Percentiles rank a stretch among this genome's conserved stretches.
These are phyloP conservation scores for Magnaporthiopsis rhizophila DNA, from an alignment of 2,329 filamentous ascomycete genomes.

Conservation along the genomic window DNA sequence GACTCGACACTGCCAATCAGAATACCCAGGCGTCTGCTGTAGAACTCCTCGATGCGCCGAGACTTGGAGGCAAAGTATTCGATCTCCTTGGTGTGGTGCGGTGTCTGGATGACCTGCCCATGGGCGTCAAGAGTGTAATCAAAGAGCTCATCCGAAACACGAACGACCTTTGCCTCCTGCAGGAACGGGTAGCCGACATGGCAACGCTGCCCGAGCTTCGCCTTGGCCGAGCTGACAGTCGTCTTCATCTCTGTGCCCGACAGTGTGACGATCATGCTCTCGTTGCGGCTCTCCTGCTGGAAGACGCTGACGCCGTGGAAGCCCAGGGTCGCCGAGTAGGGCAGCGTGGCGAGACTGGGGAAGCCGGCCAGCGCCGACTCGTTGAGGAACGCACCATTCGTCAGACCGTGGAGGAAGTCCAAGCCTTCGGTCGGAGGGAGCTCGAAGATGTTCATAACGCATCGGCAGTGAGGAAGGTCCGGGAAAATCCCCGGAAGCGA, in stretches of 20 bases:
- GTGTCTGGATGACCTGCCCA: constrained; percentile 57
- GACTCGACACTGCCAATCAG: constrained; percentile 82
- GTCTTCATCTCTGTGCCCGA: constrained; percentile 64
- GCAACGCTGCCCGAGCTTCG: constrained; percentile 75
- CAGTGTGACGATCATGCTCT: constrained; percentile 89
- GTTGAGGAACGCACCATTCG: constrained; percentile 77
- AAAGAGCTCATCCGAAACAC: constrained; percentile 89
- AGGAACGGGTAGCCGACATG: constrained; percentile 93
- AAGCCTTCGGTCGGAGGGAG: constrained; percentile 86
- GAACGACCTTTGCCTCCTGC: constrained; percentile 83
- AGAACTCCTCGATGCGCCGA: constrained; percentile 72
- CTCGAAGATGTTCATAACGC: constrained; percentile 94
- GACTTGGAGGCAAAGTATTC: constrained; percentile 80
- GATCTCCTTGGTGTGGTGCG: constrained; percentile 70
- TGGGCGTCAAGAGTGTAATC: constrained; percentile 67
- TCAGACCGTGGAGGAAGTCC: constrained; percentile 74
- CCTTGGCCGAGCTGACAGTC: constrained; percentile 63
- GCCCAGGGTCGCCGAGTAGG: constrained; percentile 71
- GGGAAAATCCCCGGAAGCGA: constrained; percentile 86
- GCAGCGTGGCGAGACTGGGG: constrained; percentile 78
- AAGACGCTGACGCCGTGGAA: constrained; percentile 93
- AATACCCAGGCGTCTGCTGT: constrained; percentile 86
- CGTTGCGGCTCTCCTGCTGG: constrained; percentile 89
- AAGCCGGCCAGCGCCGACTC: constrained; percentile 84
- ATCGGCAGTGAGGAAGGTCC: constrained; percentile 77